A percentile compares a stretch with the other conserved stretches of the same genome.
These are phyloP conservation scores for bread wheat (Triticum aestivum) DNA, from an alignment of 176 grass and related monocot genomes.

Conservation along the genomic window IWGSC_CS_RefSeq_v2.1 NC_057801.1:11419516-11420015, in stretches of 20 bases:
- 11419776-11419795: not conserved
- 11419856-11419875: conserved; percentile 36
- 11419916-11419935: not conserved
- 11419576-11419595: not conserved
- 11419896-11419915: conserved; percentile 15
- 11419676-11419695: conserved; percentile 33
- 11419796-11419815: conserved; percentile 27
- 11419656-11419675: conserved; percentile 43
- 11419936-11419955: not conserved
- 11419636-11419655: conserved; percentile 31
- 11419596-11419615: conserved; percentile 23
- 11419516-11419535: conserved; percentile 24
- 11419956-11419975: not conserved
- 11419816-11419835: conserved; percentile 43
- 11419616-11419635: conserved; percentile 42
- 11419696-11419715: conserved; percentile 35
- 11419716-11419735: conserved; percentile 36
- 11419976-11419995: not conserved
- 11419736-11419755: conserved; percentile 14
- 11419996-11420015: not conserved
- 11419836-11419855: conserved; percentile 26
- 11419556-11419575: not conserved
- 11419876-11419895: conserved; percentile 15
- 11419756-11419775: conserved; percentile 43
- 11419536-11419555: conserved; percentile 14